Evolutionary conservation across 352 stramenopile genomes (phyloP).

Genomic region (Phytophthora fragariaefolia): DNA sequence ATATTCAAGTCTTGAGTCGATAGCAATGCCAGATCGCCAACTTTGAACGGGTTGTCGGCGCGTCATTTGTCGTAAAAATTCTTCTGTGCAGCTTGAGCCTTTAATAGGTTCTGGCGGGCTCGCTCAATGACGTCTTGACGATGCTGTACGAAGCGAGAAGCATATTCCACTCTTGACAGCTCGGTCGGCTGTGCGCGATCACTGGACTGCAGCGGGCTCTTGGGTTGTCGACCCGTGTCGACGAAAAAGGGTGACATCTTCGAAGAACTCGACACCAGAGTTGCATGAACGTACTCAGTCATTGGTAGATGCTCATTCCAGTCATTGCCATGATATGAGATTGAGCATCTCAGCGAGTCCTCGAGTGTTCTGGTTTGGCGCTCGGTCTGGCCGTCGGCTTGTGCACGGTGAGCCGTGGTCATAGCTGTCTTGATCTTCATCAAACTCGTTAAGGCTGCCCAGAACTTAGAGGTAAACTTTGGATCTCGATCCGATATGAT

Average conservation of each 20-base stretch:
- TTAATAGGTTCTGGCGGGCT: no score
- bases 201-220: background rate
- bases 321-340: conserved; percentile 5
- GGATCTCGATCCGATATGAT: conserved; percentile 10
- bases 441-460: background rate
- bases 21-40: background rate
- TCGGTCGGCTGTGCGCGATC: background rate
- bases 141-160: conserved; percentile 1
- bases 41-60: no score
- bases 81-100: no score
- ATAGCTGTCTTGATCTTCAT: conserved; percentile 5
- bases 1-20: conserved; percentile 4
- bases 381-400: conserved; percentile 3
- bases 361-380: background rate
- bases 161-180: background rate
- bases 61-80: no score
- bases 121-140: no score
- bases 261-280: no score
- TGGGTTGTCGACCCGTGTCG: no score
- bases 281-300: no score
- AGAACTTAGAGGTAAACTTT: conserved; percentile 11
- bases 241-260: no score
- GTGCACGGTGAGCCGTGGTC: conserved; percentile 9
- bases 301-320: no score
- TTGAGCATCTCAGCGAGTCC: background rate